These are phyloP conservation scores for Punica granatum DNA, from an alignment of 345 rosid species.

Conservation along the genomic window DNA sequence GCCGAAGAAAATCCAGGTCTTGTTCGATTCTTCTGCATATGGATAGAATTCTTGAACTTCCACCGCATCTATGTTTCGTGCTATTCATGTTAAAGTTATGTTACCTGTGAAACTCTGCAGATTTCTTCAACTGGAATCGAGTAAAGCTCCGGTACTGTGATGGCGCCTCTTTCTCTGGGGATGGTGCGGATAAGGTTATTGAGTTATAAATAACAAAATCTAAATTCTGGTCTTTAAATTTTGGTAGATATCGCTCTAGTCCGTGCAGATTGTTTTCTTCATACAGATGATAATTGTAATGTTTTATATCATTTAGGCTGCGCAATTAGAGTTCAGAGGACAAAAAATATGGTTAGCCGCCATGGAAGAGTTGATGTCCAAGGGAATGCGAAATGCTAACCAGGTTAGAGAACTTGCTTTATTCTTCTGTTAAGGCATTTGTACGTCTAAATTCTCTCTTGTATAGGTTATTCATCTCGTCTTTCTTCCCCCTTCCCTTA, in stretches of 20 bases:
- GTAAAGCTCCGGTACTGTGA: conserved; percentile 89
- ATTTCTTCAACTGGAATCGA: conserved; percentile 80
- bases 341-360: conserved; percentile 96
- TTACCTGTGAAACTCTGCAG: conserved; percentile 1
- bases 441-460: not conserved
- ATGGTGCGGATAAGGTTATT: conserved; percentile 34
- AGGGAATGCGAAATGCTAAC: conserved; percentile 79
- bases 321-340: conserved; percentile 84
- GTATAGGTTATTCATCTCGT: not conserved
- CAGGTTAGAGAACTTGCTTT: conserved; percentile 35
- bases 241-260: not conserved
- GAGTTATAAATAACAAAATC: not conserved
- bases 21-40: not conserved
- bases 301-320: conserved; percentile 36
- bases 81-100: not conserved
- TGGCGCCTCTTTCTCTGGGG: conserved; percentile 88
- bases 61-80: not conserved
- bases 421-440: conserved; percentile 2
- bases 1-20: conserved; percentile 79
- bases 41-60: not conserved
- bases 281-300: not conserved
- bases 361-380: conserved; percentile 62
- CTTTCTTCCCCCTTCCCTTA: not conserved
- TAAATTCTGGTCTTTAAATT: not conserved
- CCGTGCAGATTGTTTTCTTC: not conserved